phyloP scores from a whole-genome alignment of 2,329 filamentous ascomycete genomes.

The Neodidymelliopsis sp. region DNA sequence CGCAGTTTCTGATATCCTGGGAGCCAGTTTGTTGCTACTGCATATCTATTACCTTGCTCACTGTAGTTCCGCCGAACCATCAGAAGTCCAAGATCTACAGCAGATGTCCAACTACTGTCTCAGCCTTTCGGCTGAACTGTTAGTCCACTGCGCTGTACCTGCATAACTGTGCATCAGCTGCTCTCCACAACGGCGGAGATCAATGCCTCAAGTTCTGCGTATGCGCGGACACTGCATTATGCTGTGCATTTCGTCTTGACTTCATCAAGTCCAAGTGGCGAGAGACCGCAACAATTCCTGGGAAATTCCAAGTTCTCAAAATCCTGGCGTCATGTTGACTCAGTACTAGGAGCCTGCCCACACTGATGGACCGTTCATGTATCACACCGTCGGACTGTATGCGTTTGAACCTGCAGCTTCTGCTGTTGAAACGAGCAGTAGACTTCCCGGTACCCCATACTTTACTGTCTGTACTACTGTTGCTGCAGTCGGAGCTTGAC shows the following conservation, averaged over 20 bases:
- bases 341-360: neutral
- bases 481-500: constrained; percentile 1
- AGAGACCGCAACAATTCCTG: neutral
- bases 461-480: neutral
- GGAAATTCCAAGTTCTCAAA: neutral
- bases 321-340: neutral
- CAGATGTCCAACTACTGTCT: neutral
- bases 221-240: constrained; percentile 1
- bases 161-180: neutral
- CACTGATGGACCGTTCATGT: neutral
- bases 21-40: neutral
- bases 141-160: neutral
- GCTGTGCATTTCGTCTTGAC: neutral
- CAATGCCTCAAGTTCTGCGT: neutral
- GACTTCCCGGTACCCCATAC: neutral
- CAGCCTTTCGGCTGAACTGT: neutral
- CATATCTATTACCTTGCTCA: neutral
- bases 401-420: neutral
- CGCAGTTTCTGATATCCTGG: too few species aligned
- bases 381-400: neutral
- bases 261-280: neutral
- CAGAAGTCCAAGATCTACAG: neutral
- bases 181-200: neutral
- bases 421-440: neutral
- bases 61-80: neutral